Conservation (phyloP, 805 yeast species). For the Wickerhamomyces sydowiorum region DNA sequence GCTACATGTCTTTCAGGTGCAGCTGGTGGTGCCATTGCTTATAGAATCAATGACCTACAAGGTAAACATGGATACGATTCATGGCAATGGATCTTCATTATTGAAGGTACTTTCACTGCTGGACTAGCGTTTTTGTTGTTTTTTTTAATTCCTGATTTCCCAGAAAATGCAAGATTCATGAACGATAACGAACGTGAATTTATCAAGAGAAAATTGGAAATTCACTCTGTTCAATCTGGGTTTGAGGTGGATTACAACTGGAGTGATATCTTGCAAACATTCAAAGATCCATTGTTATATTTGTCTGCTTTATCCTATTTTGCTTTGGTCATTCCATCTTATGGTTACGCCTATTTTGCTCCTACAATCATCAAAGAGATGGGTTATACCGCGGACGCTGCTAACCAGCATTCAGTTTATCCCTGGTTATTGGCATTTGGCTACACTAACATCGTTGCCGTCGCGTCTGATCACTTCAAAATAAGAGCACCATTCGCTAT, state of each 20-base stretch:
- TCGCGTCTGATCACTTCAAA: slow-evolving; percentile 49
- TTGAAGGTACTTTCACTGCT: slow-evolving; percentile 42
- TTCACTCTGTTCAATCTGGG: slow-evolving; percentile 32
- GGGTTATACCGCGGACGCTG: slow-evolving; percentile 58
- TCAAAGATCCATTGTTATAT: slow-evolving; percentile 53
- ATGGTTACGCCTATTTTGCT: slow-evolving; percentile 40
- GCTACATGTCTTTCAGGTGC: slow-evolving; percentile 51
- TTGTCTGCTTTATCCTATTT: slow-evolving; percentile 29
- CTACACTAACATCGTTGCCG: slow-evolving; percentile 53
- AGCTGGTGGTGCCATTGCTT: slow-evolving; percentile 49
- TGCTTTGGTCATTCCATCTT: slow-evolving; percentile 33
- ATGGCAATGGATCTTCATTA: slow-evolving; percentile 48
- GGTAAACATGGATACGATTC: slow-evolving; percentile 41
- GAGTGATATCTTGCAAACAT: slow-evolving; percentile 33
- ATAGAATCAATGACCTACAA: slow-evolving; percentile 36
- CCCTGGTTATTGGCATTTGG: slow-evolving; percentile 83
- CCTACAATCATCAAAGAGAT: slow-evolving; percentile 32
- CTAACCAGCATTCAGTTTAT: slow-evolving; percentile 78
- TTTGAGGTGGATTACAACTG: slow-evolving; percentile 27
- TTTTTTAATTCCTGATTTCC: slow-evolving; percentile 36
- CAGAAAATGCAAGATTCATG: slow-evolving; percentile 35
- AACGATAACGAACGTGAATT: slow-evolving; percentile 33
- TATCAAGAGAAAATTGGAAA: slow-evolving; percentile 30
- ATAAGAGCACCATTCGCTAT: slow-evolving; percentile 38
- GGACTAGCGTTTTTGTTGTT: slow-evolving; percentile 31